These are phyloP conservation scores for Scheffersomyces parashehatae DNA, from an alignment of 1,139 yeast species.

Conservation along the genomic window DNA sequence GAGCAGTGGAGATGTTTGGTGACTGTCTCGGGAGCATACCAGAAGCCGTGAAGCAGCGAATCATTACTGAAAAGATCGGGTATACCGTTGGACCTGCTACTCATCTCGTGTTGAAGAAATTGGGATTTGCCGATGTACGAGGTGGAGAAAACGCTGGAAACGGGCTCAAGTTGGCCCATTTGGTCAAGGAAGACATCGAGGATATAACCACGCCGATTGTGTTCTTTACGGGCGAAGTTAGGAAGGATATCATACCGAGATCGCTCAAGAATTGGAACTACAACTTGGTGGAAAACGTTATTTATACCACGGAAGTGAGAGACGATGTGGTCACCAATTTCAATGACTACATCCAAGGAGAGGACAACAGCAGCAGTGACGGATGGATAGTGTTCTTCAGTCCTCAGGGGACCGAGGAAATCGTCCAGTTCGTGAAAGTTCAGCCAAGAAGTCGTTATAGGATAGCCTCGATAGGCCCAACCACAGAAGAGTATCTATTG, in stretches of 20 bases:
- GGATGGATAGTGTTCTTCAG: conserved; percentile 84
- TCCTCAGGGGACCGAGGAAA: conserved; percentile 79
- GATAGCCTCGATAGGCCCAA: conserved; percentile 90
- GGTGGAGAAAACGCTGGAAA: conserved; percentile 85
- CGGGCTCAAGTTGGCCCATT: conserved; percentile 67
- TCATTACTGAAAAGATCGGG: conserved; percentile 51
- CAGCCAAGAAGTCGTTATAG: conserved; percentile 25
- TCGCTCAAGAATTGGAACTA: conserved; percentile 45
- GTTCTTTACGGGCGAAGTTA: conserved; percentile 83
- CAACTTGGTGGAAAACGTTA: conserved; percentile 59
- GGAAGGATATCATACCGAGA: conserved; percentile 79
- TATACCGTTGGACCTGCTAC: conserved; percentile 97
- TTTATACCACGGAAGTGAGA: conserved; percentile 65
- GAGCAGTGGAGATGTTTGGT: conserved; percentile 82
- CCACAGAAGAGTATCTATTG: conserved; percentile 69
- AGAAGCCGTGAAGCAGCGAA: conserved; percentile 15
- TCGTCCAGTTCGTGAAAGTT: conserved; percentile 47
- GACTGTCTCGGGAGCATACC: conserved; percentile 35
- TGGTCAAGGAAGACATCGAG: conserved; percentile 49
- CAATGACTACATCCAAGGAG: conserved; percentile 13
- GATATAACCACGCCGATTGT: conserved; percentile 36
- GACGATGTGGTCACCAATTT: conserved; percentile 48
- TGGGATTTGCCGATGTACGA: conserved; percentile 67
- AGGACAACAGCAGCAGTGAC: conserved; percentile 2
- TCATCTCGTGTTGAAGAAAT: conserved; percentile 50